Conservation (phyloP, 148 eudicot genomes). For the Nepenthes gracilis region DNA sequence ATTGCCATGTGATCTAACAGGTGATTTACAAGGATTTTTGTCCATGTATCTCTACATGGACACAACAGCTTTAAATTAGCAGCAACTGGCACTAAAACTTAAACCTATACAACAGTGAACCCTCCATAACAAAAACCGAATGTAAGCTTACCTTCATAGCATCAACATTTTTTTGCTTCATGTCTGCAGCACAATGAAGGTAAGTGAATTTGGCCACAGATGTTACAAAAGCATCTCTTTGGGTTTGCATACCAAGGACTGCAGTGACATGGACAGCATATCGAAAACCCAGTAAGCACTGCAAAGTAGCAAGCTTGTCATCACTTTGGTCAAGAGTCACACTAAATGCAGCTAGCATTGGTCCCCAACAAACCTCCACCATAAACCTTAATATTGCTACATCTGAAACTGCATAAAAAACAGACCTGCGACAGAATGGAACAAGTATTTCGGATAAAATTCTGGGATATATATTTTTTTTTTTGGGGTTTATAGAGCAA, state of each 20-base stretch:
- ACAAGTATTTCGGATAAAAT: not conserved
- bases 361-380: slow-evolving; percentile 99
- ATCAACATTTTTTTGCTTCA: slow-evolving; percentile 95
- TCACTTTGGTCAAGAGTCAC: slow-evolving; percentile 96
- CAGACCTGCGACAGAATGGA: slow-evolving; percentile 45
- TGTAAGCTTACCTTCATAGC: slow-evolving; percentile 69
- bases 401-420: slow-evolving; percentile 64
- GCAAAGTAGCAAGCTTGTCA: slow-evolving; percentile 74
- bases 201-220: slow-evolving; percentile 92
- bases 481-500: too few species aligned
- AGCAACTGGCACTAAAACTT: not conserved
- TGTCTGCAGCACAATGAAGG: slow-evolving; percentile 92
- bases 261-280: slow-evolving; percentile 94
- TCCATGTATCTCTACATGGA: too few species aligned
- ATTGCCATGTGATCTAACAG: too few species aligned
- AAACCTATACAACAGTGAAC: not conserved
- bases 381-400: slow-evolving; percentile 89
- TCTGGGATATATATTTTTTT: not conserved
- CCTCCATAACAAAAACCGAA: not conserved
- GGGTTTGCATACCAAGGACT: slow-evolving; percentile 94
- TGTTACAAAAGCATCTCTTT: slow-evolving; percentile 97
- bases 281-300: slow-evolving; percentile 87
- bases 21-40: too few species aligned
- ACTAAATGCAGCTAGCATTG: slow-evolving; percentile 98
- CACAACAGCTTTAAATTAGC: too few species aligned